Conservation (phyloP, 2,329 filamentous ascomycete species). For the Neonectria hederae region DNA sequence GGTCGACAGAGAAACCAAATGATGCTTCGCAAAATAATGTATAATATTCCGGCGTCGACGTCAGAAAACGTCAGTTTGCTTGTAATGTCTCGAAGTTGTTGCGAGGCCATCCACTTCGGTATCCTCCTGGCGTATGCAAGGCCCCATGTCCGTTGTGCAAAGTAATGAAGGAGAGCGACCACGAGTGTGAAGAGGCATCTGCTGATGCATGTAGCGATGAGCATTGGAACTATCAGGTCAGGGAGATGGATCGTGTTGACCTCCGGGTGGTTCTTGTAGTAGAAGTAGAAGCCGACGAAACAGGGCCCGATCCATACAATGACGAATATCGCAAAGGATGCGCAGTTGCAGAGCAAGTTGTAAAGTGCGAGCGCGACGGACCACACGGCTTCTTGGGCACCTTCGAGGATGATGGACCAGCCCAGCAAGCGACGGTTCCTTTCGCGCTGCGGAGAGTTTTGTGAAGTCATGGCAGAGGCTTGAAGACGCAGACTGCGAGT, state of each 20-base stretch:
- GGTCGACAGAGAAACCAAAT: neutral
- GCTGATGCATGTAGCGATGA: neutral
- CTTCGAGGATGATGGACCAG: conserved; percentile 10
- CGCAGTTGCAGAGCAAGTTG: neutral
- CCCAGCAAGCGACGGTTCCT: neutral
- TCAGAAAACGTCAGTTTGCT: conserved; percentile 2
- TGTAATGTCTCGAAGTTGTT: conserved; percentile 3
- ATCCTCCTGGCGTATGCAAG: conserved; percentile 15
- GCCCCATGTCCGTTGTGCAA: conserved; percentile 11
- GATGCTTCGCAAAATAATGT: neutral
- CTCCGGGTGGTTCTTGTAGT: neutral
- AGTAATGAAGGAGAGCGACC: neutral
- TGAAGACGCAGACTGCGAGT: neutral
- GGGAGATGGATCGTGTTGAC: neutral
- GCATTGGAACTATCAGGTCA: neutral
- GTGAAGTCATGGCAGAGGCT: neutral
- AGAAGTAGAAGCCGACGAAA: conserved; percentile 1
- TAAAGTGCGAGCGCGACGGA: neutral
- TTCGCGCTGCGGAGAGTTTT: neutral
- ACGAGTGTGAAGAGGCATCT: conserved; percentile 8
- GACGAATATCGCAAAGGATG: neutral
- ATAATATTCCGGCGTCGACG: neutral
- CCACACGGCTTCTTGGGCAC: neutral
- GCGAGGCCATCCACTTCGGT: conserved; percentile 10
- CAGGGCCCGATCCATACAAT: neutral